phyloP scores from a whole-genome alignment of 2,329 filamentous ascomycete species.

The Rutstroemia sp. region DNA sequence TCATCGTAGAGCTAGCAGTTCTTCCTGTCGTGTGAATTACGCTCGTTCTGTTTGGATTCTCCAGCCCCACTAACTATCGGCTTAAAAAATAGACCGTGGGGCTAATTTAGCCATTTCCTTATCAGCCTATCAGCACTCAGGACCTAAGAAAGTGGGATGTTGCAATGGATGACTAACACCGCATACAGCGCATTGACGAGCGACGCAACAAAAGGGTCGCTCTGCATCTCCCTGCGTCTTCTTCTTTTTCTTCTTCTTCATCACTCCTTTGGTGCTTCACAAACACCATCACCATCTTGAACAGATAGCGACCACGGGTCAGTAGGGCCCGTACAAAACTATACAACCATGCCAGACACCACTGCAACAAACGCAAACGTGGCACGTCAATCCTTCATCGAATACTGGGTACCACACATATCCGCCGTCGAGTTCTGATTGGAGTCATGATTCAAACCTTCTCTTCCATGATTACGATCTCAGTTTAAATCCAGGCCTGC shows the following conservation, averaged over 20 bases:
- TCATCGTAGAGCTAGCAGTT: too few species aligned
- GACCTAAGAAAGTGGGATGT: too few species aligned
- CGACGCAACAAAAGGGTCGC: too few species aligned
- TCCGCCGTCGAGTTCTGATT: not conserved
- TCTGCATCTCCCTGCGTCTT: not conserved
- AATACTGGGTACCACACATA: constrained; percentile 13
- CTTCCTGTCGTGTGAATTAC: too few species aligned
- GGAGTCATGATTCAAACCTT: constrained; percentile 1
- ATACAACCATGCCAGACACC: constrained; percentile 18
- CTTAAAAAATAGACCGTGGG: too few species aligned
- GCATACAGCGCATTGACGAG: too few species aligned
- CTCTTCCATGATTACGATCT: constrained; percentile 4
- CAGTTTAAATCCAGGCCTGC: not conserved
- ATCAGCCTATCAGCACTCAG: too few species aligned
- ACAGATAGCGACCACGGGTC: constrained; percentile 15
- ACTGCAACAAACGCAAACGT: constrained; percentile 5
- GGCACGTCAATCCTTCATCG: constrained; percentile 2
- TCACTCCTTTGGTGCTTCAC: not conserved
- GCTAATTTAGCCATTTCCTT: too few species aligned
- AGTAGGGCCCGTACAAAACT: constrained; percentile 17
- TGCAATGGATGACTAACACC: too few species aligned
- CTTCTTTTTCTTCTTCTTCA: not conserved
- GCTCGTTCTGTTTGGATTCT: too few species aligned
- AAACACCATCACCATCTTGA: not conserved
- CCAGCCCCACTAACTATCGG: too few species aligned